Evolutionary conservation across 164 flowering plant genomes (phyloP).

Genomic region (Echeveria elegans): DNA sequence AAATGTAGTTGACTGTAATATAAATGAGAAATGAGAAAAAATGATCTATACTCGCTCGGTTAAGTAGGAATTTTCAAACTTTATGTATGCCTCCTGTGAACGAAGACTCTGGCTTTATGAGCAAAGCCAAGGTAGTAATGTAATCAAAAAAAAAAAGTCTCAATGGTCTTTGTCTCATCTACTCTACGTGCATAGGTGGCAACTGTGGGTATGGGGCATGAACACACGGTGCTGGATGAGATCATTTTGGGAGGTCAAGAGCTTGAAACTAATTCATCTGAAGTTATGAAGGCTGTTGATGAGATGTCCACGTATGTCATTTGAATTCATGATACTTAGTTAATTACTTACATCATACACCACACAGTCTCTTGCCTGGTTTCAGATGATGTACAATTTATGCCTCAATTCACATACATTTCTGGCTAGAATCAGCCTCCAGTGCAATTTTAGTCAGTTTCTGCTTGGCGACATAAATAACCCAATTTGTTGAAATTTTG

Average conservation of each 20-base stretch:
- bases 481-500: background rate
- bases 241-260: constrained; percentile 92
- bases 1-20: background rate
- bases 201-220: too few species aligned
- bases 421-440: constrained; percentile 62
- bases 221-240: constrained; percentile 83
- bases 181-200: too few species aligned
- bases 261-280: constrained; percentile 83
- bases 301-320: constrained; percentile 64
- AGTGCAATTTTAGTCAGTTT: constrained; percentile 43
- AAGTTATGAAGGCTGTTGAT: constrained; percentile 76
- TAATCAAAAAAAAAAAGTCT: too few species aligned
- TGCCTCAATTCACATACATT: background rate
- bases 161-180: too few species aligned
- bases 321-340: constrained; percentile 23
- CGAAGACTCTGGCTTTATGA: background rate
- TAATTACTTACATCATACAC: background rate
- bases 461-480: constrained; percentile 58
- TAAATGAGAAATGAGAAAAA: background rate
- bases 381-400: background rate
- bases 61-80: background rate
- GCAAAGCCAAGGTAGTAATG: too few species aligned
- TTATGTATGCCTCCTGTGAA: background rate
- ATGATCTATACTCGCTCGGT: background rate
- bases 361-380: background rate